Evolutionary conservation across 805 yeast genomes (phyloP), one percentile per base, ranked within the genome.

Genomic region (Metschnikowia anglica): DNA sequence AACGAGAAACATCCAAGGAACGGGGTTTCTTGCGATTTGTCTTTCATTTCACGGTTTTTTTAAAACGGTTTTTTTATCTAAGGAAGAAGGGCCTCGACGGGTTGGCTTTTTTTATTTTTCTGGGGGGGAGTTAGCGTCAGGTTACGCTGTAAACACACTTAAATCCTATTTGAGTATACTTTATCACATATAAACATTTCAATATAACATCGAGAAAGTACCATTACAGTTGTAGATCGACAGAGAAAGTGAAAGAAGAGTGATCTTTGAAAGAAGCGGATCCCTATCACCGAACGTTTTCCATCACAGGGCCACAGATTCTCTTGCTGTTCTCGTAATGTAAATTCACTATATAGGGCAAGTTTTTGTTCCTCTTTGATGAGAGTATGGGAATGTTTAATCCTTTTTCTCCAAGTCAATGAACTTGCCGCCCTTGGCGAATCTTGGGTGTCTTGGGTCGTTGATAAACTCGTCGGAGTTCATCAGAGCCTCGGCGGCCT

Each of bases 371-470:
- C n/a, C 7, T n/a, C 12, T 23, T 17, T 26, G 31, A 17, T 4
- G 17, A 18, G 11, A 31, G 20, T 29, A 20, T 10, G 24, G 15
- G 18, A 20, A 27, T 10, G 16, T 35, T 43, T 54, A 54, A 30
- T 50, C 59, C 46, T 47, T 53, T 53, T 59, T 59, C 51, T 58
- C 62, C 58, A 60, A 59, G 55, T 60, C 64, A 36, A 60, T 59
- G 57, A 60, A 60, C 63, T 71, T 71, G 51, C 74, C 76, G 55
- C 76, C 76, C 48, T 55, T 61, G 55, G 68, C 72, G 65, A 87
- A 85, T 74, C 95, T 84, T 70, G 97, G 97, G 77, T 88, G 88
- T 79, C 96, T 86, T 74, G 97, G 96, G 73, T 88, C 96, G 69
- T 88, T 88, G 72, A 83, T 80, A 76, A 82, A 88, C 72, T 87